Base-by-base conservation (phyloP, 164 flowering plant genomes). In the Buxus sempervirens region DNA sequence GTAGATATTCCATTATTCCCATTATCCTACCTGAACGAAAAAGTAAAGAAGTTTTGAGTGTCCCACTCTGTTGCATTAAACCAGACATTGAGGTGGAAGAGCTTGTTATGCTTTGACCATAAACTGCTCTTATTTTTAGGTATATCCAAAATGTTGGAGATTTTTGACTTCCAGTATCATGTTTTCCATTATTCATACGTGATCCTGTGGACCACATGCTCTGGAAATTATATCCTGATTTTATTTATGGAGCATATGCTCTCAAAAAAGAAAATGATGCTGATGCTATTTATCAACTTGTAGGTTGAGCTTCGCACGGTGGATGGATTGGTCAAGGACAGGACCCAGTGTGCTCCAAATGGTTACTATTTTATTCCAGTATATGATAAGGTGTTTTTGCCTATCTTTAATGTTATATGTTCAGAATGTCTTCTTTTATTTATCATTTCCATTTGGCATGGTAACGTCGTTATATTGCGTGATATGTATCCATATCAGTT, bases 281-380 rank as follows among this genome's bases (percentile, higher is more conserved):
- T 59, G 45, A 13, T n/a, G 0, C 7, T 41, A 19, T 27, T 63
- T 26, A 22, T 22, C 36, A 36, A 49, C 73, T 21, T 79, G 71
- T 66, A 95, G 97, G 93, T 93, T 78, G 99, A 96, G 76, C 95
- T 96, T 73, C 95, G 80, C 7, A 96, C 96, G 0, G 71, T 88
- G 53, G 99, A 96, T 79, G 99, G 96, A 41, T 78, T 93, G 82
- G 92, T 96, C 19, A 96, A 96, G 76, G 99, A 93, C 32, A 82
- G 92, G 65, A 93, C 99, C 48, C 99, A 93, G 56, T 93, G 98
- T 83, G 97, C 98, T 82, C 98, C 99, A 18, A 96, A 93, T 86
- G 99, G 99, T 64, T 96, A 96, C 77, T 93, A 96, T 78, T 96
- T 96, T 74, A 90, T 96, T 68, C 99, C 99, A 12, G 99, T 93